Base-by-base conservation (phyloP, 2,329 filamentous ascomycete species). In the Trichoderma breve region DNA sequence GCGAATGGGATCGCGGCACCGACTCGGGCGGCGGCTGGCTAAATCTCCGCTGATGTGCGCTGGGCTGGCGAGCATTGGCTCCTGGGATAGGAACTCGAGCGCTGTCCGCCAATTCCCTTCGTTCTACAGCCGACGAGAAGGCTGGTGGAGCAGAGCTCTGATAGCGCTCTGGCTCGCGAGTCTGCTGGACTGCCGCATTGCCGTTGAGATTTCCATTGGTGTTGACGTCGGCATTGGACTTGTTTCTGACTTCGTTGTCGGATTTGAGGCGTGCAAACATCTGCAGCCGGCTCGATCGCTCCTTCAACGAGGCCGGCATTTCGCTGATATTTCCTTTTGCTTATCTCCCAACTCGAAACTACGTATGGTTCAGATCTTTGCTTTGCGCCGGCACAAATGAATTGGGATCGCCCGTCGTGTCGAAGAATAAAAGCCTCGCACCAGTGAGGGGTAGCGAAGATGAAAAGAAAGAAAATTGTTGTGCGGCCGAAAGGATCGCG, bases 11-110 rank as follows among this genome's bases (percentile, higher is more conserved):
- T 39, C 78, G 76, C 12, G 71, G 76, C 9, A 75, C 70, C 36
- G 76, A 74, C 9, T 75, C 75, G 28, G 74, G 70, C 4, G 78
- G 73, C 36, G 75, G 75, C 66, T 78, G 76, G 64, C 73, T 70
- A n/a, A 77, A 72, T 55, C 73, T 77, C 65, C 75, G 77, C 30
- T 74, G 79, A 72, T 74, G 81, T 66, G 61, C 73, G 66, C 71
- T 75, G 57, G 76, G 67, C n/a, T 79, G 72, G 65, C 81, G 80
- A 39, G 76, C 76, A 51, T 60, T 60, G 15, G 30, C 26, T 21
- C 75, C 78, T 14, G 84, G 82, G 18, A 81, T 71, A n/a, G 79
- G 79, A 14, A 83, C 76, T 71, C 79, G 81, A 60, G 80, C 78
- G 57, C 80, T 77, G 68, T 82, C 79, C 47, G 79, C 77, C 36